Evolutionary conservation across 179 eudicot species (phyloP), one percentile per base, ranked within the genome.

Genomic region (Pouteria campechiana): DNA sequence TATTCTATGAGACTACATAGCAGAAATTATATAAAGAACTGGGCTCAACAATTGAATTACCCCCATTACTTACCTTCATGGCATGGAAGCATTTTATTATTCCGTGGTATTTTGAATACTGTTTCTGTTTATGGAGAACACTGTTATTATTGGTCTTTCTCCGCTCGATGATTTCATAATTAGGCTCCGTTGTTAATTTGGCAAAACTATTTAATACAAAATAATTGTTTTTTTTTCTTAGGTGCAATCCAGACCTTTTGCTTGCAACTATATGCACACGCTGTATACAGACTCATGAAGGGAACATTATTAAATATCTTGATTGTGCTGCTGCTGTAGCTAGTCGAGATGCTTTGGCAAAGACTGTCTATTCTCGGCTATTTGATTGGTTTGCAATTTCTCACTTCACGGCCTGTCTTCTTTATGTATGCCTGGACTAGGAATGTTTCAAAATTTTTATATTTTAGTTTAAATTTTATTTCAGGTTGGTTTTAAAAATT

Each of bases 241-340:
- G 99, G 88, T 83, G 96, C 72, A 93, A 87, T 65, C 73, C 73
- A 8, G 58, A 78, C 57, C 78, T 75, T 40, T 65, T 92, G 63
- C 61, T 83, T 41, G 73, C 81, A 25, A 80, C 94, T 4, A 65
- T 92, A 16, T 75, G 88, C 47, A 92, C 94, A 15, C 76, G 99
- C 22, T 92, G 89, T n/a, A 92, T 92, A 60, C 99, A 83, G 68
- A 83, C 97, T 37, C 89, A 67, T 57, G 97, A 89, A 63, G 97
- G 97, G 31, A 64, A 67, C 37, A 89, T 89, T 46, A 46, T 85
- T 19, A 89, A 84, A 70, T 89, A 85, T 55, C 75, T 89, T 24
- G 97, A 89, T 35, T 81, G 93, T 54, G 49, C 55, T 65, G 95
- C 93, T 57, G 97, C 97, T 36, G 65, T 78, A 63, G 81, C 89